Evolutionary conservation across 768 basidiomycete genomes (phyloP), one percentile per base, ranked within the genome.

Genomic region (Cyclocybe cylindracea): DNA sequence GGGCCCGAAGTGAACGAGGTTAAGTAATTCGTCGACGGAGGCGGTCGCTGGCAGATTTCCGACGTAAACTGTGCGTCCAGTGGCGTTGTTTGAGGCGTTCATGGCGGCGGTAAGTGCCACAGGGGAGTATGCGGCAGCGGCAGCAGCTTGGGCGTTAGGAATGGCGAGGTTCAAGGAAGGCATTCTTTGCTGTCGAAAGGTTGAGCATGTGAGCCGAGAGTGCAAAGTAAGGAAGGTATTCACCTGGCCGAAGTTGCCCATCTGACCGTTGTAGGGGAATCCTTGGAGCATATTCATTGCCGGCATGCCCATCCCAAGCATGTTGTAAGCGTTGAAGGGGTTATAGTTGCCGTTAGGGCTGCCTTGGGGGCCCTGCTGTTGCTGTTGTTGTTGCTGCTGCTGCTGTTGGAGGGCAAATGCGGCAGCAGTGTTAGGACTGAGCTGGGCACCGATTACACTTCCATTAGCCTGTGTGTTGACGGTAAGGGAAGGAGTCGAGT

Each of bases 1-100:
- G 0, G 97, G 96, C 3, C 96, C 96, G 65, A 98, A 98, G 64
- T 96, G 94, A 52, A 99, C 96, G 58, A 98, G 87, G 67, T 94
- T 97, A 63, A 99, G 86, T 10, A 99, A 85, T 67, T 98, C 96
- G 69, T 99, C 97, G 48, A 99, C 95, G 13, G 94, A 94, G 0
- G 96, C 96, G 19, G 92, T 94, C 4, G 91, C 79, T 14, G 97
- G 97, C 37, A 99, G 80, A 73, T 97, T 96, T 56, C 97, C 96
- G 48, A 99, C 87, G 68, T 98, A 99, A 43, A 98, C 95, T 0
- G 96, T 99, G 48, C 96, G 90, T 7, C 89, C 91, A 31, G 85
- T 83, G 18, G 78, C 70, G 34, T 81, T 81, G 3, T 87, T 83
- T 0, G 88, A 84, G 34, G 85, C 85, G 29, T 75, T 80, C 10